Conservation (phyloP, 192 early-diverging fungal species). For the Gaertneriomyces sp. region DNA sequence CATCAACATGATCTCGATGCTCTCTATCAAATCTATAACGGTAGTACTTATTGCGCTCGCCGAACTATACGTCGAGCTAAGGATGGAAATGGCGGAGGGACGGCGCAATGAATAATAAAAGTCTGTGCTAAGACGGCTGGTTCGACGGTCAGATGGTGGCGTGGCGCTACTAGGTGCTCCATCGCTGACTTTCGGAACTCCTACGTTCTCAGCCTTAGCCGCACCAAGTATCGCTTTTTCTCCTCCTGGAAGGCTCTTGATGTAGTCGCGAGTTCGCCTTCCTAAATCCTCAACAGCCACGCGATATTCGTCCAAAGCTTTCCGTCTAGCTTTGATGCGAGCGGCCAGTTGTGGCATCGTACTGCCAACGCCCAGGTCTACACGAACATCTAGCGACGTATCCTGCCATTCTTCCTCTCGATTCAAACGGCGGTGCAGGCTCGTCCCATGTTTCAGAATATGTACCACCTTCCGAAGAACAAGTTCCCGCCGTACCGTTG, state of each 20-base stretch:
- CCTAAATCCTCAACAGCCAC: conserved; percentile 19
- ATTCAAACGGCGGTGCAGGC: conserved; percentile 6
- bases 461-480: conserved; percentile 13
- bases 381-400: background rate
- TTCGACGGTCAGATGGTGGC: too few species aligned
- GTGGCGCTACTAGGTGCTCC: too few species aligned
- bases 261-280: conserved; percentile 20
- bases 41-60: too few species aligned
- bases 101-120: too few species aligned
- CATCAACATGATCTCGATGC: conserved; percentile 25
- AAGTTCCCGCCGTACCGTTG: background rate
- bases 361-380: conserved; percentile 1
- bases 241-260: conserved; percentile 1
- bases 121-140: too few species aligned
- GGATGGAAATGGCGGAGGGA: too few species aligned
- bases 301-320: conserved; percentile 30
- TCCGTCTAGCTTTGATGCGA: conserved; percentile 20
- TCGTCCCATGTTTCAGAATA: conserved; percentile 14
- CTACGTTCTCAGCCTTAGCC: background rate
- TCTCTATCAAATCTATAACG: conserved; percentile 25
- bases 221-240: background rate
- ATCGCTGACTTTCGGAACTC: too few species aligned
- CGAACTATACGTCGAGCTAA: too few species aligned
- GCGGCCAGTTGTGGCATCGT: conserved; percentile 15
- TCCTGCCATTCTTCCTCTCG: background rate